Conservation (phyloP, 768 basidiomycete genomes). For the Neoboletus magnificus region DNA sequence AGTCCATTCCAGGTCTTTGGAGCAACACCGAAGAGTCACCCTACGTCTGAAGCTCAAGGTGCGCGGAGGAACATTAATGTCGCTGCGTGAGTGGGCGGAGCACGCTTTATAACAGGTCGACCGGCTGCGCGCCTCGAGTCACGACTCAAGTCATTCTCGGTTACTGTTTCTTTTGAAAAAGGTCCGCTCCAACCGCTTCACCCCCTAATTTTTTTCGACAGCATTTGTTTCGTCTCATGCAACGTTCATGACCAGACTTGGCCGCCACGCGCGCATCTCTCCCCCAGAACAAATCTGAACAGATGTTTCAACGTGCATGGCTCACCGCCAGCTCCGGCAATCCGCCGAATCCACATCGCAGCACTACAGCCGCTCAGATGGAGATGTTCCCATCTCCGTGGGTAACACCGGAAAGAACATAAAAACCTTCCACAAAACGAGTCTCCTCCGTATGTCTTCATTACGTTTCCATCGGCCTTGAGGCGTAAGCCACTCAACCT, state of each 20-base stretch:
- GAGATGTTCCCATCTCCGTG: not conserved
- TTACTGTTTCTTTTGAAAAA: not conserved
- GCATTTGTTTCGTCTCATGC: not conserved
- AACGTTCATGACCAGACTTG: not conserved
- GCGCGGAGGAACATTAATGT: not conserved
- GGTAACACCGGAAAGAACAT: not conserved
- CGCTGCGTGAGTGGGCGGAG: not conserved
- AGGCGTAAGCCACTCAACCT: not conserved
- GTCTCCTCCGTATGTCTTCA: not conserved
- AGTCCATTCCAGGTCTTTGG: not conserved
- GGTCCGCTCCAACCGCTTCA: not conserved
- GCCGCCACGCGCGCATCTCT: not conserved
- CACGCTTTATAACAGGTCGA: not conserved
- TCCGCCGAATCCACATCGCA: not conserved
- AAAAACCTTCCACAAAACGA: not conserved
- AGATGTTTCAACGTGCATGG: not conserved
- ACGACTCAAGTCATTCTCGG: not conserved
- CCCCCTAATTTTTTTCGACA: not conserved
- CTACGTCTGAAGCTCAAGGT: not conserved
- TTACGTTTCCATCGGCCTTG: not conserved
- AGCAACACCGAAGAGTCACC: not conserved
- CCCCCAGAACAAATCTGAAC: not conserved
- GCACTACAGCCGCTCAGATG: conserved; percentile 1
- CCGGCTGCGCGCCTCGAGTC: not conserved
- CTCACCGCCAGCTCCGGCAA: not conserved